Evolutionary conservation across 2,329 filamentous ascomycete species (phyloP), one percentile per base, ranked within the genome.

Genomic region (Aspergillus ustus): DNA sequence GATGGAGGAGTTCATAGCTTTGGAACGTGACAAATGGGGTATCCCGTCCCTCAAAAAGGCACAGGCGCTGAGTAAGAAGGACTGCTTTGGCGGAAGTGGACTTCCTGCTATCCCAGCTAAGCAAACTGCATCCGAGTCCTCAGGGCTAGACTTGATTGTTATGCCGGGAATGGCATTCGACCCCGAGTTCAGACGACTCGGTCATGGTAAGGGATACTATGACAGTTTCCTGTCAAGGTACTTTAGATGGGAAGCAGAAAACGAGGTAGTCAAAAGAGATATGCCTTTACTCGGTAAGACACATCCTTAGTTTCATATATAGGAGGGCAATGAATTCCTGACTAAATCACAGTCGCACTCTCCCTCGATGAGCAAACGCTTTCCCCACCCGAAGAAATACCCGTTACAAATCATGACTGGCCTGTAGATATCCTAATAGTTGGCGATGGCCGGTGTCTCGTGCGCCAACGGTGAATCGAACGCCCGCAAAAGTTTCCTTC

Each of bases 171-270:
- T 99, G 71, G 94, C 92, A 3, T 99, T 99, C 77, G 93, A 97
- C 75, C 82, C 82, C 3, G 81, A 80, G 13, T 85, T 95, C 63
- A 86, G 89, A 67, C 86, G 95, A 69, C 84, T 98, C 20, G 95
- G 95, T 45, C 95, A 99, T 77, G 95, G 95, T 60, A 96, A 92
- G 77, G 95, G 95, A 34, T 99, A 96, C 80, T 99, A 99, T 82
- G 95, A 99, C 80, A 91, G 89, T 76, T 99, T 97, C 77, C 80
- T 99, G 73, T 87, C 89, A 71, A 87, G 89, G 68, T 96, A 93
- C 84, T 75, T 84, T 77, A 76, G 77, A 67, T 72, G 70, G 75
- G 76, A 77, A 69, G 69, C 70, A 50, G 70, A 64, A 66, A 70
- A 63, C 67, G 69, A 64, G 66, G 68, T 71, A 70, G 67, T 66